These are phyloP conservation scores for Clavaria fumosa DNA, from an alignment of 768 basidiomycete genomes.

Conservation along the genomic window DNA sequence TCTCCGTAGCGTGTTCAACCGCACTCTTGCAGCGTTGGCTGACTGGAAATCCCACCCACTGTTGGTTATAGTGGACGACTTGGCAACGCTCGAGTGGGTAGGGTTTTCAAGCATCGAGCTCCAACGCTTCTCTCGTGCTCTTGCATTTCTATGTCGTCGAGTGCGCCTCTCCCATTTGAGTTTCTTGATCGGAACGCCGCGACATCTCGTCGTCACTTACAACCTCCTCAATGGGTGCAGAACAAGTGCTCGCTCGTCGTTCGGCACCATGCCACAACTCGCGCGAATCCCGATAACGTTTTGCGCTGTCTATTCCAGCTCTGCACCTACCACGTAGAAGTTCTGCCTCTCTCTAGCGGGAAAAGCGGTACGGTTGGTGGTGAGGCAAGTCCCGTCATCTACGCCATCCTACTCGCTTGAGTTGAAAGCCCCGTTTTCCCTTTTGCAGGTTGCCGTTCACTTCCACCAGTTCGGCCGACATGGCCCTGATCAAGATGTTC, in stretches of 20 bases:
- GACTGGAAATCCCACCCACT: conserved; percentile 3
- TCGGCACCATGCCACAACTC: conserved; percentile 46
- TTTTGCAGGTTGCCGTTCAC: conserved; percentile 42
- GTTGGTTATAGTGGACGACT: conserved; percentile 57
- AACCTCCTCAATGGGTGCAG: conserved; percentile 21
- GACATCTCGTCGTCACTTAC: too few relatives aligned
- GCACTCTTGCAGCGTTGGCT: conserved; percentile 18
- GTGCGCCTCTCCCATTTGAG: conserved; percentile 25
- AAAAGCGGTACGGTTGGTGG: conserved; percentile 67
- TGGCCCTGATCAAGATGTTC: conserved; percentile 19
- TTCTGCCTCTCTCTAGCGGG: conserved; percentile 56
- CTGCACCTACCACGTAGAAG: conserved; percentile 56
- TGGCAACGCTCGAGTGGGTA: conserved; percentile 56
- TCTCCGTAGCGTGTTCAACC: conserved; percentile 24
- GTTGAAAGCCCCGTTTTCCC: neutral
- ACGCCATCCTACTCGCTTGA: neutral
- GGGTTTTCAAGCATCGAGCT: conserved; percentile 40
- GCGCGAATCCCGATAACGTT: conserved; percentile 42
- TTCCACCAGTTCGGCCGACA: conserved; percentile 39
- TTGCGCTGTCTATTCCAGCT: conserved; percentile 45
- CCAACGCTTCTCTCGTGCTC: conserved; percentile 41
- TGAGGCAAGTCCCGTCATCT: conserved; percentile 32
- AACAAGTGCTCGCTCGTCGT: conserved; percentile 38
- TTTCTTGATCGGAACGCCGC: neutral
- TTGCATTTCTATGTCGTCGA: conserved; percentile 40